Conservation (phyloP, 2,329 filamentous ascomycete genomes). For the Pseudogymnoascus sp. region DNA sequence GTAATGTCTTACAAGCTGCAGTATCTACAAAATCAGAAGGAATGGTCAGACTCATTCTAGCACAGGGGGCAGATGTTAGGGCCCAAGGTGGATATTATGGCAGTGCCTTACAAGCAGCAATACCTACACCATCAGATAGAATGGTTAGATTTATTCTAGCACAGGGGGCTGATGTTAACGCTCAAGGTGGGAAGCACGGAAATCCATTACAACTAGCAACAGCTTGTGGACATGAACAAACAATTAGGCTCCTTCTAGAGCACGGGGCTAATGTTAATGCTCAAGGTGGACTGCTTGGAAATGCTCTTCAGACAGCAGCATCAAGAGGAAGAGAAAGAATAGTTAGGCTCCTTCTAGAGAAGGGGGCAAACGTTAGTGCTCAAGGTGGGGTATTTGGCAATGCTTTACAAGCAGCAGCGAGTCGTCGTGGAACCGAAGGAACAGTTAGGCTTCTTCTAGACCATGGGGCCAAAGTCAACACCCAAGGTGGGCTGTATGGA, state of each 20-base stretch:
- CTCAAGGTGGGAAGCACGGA: constrained; percentile 7
- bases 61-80: background rate
- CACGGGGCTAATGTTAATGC: constrained; percentile 13
- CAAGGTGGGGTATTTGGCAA: too few species aligned
- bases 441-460: constrained; percentile 12
- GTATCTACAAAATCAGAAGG: background rate
- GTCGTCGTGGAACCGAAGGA: constrained; percentile 14
- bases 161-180: constrained; percentile 11
- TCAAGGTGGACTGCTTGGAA: background rate
- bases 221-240: constrained; percentile 1
- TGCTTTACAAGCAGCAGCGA: too few species aligned
- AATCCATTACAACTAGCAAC: constrained; percentile 14
- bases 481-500: constrained; percentile 9
- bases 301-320: background rate
- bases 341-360: constrained; percentile 10
- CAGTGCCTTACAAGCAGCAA: constrained; percentile 15
- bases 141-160: constrained; percentile 10
- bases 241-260: constrained; percentile 12
- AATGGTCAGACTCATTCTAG: background rate
- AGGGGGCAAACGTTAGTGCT: constrained; percentile 10
- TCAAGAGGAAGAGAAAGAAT: too few species aligned
- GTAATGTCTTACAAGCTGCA: background rate
- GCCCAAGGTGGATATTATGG: constrained; percentile 9
- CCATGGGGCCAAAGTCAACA: constrained; percentile 18
- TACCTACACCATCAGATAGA: background rate